Evolutionary conservation across 768 basidiomycete genomes (phyloP), one percentile per base, ranked within the genome.

Genomic region (Suillus spraguei): DNA sequence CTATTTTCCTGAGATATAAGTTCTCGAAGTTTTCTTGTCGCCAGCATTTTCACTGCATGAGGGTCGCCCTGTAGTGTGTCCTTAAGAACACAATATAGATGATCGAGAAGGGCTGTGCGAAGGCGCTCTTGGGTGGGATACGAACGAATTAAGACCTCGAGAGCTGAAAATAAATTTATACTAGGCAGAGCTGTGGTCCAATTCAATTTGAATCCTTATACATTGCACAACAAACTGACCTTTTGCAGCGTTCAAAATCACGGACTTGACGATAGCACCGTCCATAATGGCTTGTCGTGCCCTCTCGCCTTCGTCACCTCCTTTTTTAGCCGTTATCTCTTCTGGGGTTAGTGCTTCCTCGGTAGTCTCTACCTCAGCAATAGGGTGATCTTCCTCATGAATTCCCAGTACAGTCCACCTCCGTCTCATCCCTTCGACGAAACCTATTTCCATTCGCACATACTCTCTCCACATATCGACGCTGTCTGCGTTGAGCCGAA

Each of bases 381-480:
- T 62, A 36, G 64, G 65, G 7, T 67, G 78, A 17, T 66, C 72
- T 58, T 78, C 72, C 24, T 66, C 61, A 32, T 64, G 41, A 59
- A 96, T 88, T 9, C 94, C 95, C 22, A 97, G 79, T 9, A 92
- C 79, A 52, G 81, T 86, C 94, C 93, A 95, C 59, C 95, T 81
- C 66, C 91, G 79, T 44, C 91, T 80, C 55, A 96, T 77, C 16
- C 85, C 85, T 78, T 97, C 94, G 9, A 94, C 80, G 74, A 93
- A 97, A 3, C 88, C 87, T 5, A 96, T 77, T 73, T 98, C 95
- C 86, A 97, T 93, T 72, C 88, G 88, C 66, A 94, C 87, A 72
- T 95, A 97, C 75, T 96, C 95, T 24, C 81, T 81, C 95, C 95
- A 98, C 75, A 98, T 80, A 62, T 89, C 87, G 38, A 84, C 74